These are phyloP conservation scores for Sporisorium iseilematis-ciliati DNA, from an alignment of 1,284 basidiomycete genomes.

Conservation along the genomic window DNA sequence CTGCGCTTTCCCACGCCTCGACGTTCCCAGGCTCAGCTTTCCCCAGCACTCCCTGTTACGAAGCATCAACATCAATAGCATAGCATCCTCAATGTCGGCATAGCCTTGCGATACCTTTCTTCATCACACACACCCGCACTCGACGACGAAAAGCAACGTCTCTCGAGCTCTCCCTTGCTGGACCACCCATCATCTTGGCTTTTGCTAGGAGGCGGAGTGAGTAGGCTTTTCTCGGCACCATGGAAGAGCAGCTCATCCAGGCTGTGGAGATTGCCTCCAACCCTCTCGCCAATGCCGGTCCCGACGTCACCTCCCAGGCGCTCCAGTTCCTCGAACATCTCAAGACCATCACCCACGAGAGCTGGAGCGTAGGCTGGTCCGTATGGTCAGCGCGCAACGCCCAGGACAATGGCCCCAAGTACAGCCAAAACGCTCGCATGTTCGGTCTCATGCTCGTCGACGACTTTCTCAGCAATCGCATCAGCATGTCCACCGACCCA, in stretches of 20 bases:
- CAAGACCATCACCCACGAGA: constrained; percentile 79
- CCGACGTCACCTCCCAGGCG: constrained; percentile 77
- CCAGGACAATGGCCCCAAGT: constrained; percentile 75
- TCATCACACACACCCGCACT: not conserved
- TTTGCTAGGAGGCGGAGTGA: not conserved
- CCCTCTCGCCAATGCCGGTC: constrained; percentile 74
- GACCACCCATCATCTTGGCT: not conserved
- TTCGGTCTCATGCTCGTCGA: constrained; percentile 87
- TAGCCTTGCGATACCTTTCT: constrained; percentile 2
- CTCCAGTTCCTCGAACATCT: constrained; percentile 82
- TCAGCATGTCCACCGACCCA: constrained; percentile 49
- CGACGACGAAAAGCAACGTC: not conserved
- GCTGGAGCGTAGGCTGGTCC: constrained; percentile 76
- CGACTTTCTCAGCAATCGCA: constrained; percentile 83
- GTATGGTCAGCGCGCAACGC: constrained; percentile 70
- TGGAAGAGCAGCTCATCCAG: constrained; percentile 77
- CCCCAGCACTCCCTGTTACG: not conserved
- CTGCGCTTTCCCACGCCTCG: not conserved
- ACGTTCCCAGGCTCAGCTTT: not conserved
- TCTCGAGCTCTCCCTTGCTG: not conserved
- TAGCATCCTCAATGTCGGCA: constrained; percentile 19
- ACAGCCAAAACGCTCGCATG: constrained; percentile 82
- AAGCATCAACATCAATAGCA: not conserved
- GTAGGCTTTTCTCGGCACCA: constrained; percentile 10
- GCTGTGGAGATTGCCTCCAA: constrained; percentile 86